Conservation (phyloP, 352 stramenopile genomes). For the Phytophthora uliginosa region DNA sequence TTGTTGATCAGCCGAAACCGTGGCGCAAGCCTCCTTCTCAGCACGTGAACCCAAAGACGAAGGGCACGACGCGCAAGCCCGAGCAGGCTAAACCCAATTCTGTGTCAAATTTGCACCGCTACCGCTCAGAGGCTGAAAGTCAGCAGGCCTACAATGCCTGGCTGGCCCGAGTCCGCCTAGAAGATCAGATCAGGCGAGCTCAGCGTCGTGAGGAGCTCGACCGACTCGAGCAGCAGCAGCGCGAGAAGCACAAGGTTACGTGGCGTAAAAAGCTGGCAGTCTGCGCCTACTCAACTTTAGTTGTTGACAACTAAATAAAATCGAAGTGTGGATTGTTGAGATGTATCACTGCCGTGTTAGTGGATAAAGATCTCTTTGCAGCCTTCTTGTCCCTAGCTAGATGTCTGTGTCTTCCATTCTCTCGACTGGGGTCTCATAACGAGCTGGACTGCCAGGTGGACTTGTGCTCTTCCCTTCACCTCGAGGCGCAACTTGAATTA, state of each 20-base stretch:
- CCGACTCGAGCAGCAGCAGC: slow-evolving; percentile 37
- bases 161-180: slow-evolving; percentile 54
- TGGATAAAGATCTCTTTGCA: background rate
- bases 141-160: slow-evolving; percentile 48
- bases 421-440: slow-evolving; percentile 22
- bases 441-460: slow-evolving; percentile 4
- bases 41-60: slow-evolving; percentile 60
- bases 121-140: slow-evolving; percentile 11
- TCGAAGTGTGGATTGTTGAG: background rate
- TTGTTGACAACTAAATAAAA: slow-evolving; percentile 3
- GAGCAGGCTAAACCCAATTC: slow-evolving; percentile 9
- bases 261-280: slow-evolving; percentile 80
- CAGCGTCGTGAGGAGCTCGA: slow-evolving; percentile 36
- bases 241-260: slow-evolving; percentile 47
- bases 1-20: slow-evolving; percentile 5
- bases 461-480: slow-evolving; percentile 11
- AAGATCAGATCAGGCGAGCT: slow-evolving; percentile 57
- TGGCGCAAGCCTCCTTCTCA: slow-evolving; percentile 55
- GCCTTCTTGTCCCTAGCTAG: slow-evolving; percentile 16
- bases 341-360: background rate
- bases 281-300: slow-evolving; percentile 71
- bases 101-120: background rate
- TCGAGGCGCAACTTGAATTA: slow-evolving; percentile 50
- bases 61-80: slow-evolving; percentile 25
- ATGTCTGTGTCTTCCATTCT: slow-evolving; percentile 53